These are phyloP conservation scores for Chaetomiaceae sp. DNA, from an alignment of 2,329 filamentous ascomycete genomes.

Conservation along the genomic window DNA sequence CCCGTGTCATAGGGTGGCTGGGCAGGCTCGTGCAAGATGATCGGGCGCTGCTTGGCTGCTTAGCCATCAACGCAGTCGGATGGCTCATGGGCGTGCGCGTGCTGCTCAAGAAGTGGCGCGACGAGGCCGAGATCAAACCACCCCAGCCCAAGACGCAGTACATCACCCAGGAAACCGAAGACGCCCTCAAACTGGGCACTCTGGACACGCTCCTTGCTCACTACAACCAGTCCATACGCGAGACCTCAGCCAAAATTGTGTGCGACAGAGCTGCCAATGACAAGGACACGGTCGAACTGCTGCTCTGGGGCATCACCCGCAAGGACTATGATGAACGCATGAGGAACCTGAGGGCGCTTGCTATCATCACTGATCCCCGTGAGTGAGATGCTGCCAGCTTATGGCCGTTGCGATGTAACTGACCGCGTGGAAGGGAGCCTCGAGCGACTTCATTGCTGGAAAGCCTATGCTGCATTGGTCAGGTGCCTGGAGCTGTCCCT, in stretches of 20 bases:
- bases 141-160: slow-evolving; percentile 64
- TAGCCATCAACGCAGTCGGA: slow-evolving; percentile 55
- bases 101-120: slow-evolving; percentile 56
- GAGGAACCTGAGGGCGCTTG: slow-evolving; percentile 52
- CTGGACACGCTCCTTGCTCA: slow-evolving; percentile 64
- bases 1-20: slow-evolving; percentile 40
- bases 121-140: slow-evolving; percentile 63
- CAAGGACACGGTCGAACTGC: slow-evolving; percentile 41
- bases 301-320: slow-evolving; percentile 56
- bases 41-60: slow-evolving; percentile 48
- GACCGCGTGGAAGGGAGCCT: slow-evolving; percentile 37
- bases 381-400: slow-evolving; percentile 15
- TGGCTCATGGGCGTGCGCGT: slow-evolving; percentile 54
- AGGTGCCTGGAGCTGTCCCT: slow-evolving; percentile 55
- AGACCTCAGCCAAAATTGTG: slow-evolving; percentile 59
- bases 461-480: slow-evolving; percentile 55
- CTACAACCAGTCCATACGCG: slow-evolving; percentile 68
- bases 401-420: slow-evolving; percentile 22
- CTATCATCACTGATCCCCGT: slow-evolving; percentile 50
- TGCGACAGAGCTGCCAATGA: slow-evolving; percentile 58
- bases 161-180: slow-evolving; percentile 71
- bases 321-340: slow-evolving; percentile 57
- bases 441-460: slow-evolving; percentile 45
- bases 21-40: slow-evolving; percentile 44
- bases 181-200: slow-evolving; percentile 62